Evolutionary conservation across 176 grass and related monocot genomes (phyloP).

Genomic region (Oryza glumipatula): DNA sequence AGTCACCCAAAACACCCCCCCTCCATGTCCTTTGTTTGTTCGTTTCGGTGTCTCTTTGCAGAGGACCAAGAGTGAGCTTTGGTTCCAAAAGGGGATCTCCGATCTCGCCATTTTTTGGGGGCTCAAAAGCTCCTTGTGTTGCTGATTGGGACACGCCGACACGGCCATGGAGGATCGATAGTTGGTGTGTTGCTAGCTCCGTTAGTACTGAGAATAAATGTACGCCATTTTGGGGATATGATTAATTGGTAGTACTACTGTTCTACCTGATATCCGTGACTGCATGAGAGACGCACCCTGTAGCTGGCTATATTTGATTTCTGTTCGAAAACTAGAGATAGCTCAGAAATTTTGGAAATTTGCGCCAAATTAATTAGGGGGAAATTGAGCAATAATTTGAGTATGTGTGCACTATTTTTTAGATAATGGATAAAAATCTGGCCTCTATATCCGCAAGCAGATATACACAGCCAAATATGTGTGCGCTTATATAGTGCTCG

Average conservation of each 20-base stretch:
- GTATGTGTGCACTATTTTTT: not conserved
- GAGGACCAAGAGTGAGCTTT: not conserved
- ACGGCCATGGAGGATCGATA: not conserved
- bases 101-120: not conserved
- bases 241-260: not conserved
- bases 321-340: not conserved
- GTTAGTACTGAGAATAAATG: not conserved
- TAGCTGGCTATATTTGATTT: not conserved
- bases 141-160: not conserved
- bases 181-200: not conserved
- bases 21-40: not conserved
- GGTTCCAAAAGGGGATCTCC: conserved; percentile 6
- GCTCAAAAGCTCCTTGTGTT: not conserved
- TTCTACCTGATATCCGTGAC: not conserved
- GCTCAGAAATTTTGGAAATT: not conserved
- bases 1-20: not conserved
- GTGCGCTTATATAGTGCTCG: not conserved
- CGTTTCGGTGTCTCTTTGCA: not conserved
- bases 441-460: no score
- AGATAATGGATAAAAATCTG: no score
- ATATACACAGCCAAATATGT: no score
- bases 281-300: not conserved
- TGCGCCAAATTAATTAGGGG: not conserved
- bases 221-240: not conserved
- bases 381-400: not conserved